Base-by-base conservation (phyloP, 495 filamentous ascomycete species). In the Cudoniella acicularis region DNA sequence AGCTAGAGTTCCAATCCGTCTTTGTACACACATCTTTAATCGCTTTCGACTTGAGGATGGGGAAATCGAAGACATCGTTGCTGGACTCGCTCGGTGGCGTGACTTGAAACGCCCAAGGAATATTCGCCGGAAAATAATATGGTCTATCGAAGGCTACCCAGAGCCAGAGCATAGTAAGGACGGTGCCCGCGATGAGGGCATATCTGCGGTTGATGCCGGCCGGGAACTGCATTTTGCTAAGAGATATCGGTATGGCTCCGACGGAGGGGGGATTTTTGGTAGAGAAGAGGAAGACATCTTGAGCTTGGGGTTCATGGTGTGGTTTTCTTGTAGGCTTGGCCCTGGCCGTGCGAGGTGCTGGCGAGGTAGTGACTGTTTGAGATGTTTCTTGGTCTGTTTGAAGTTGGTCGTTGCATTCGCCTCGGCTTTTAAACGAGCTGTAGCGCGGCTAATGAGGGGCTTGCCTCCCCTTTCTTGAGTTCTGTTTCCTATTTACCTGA, bases 1-100 rank as follows among this genome's bases (percentile, higher is more conserved):
- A n/a, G 22, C 50, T 45, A 13, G 41, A 11, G 11, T 65, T 59
- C 54, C 59, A 65, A 26, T 65, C 47, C 26, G 63, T 65, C 10
- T 36, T 48, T 2, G 21, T 20, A 47, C 63, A 65, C 11, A 58
- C 23, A 25, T 48, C 18, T 42, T 52, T 47, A 25, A 65, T 57
- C 1, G 58, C 48, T 24, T 54, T 36, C 20, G 54, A 50, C 16
- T 62, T 54, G 24, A 65, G 11, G 0, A 48, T 49, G 6, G 57
- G 50, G 21, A 53, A 47, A 40, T 60, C 57, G 41, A 60, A 60
- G 30, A 54, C 21, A 36, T 60, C 57, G 3, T 26, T 26, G 9
- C 8, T 16, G 4, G 43, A 8, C 6, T n/a, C 13, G 17, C 6
- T n/a, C 43, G 43, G 6, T n/a, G 6, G 49, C 30, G 30, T 36